Conservation (phyloP, 2,329 filamentous ascomycete species). For the Alternaria infectoria region DNA sequence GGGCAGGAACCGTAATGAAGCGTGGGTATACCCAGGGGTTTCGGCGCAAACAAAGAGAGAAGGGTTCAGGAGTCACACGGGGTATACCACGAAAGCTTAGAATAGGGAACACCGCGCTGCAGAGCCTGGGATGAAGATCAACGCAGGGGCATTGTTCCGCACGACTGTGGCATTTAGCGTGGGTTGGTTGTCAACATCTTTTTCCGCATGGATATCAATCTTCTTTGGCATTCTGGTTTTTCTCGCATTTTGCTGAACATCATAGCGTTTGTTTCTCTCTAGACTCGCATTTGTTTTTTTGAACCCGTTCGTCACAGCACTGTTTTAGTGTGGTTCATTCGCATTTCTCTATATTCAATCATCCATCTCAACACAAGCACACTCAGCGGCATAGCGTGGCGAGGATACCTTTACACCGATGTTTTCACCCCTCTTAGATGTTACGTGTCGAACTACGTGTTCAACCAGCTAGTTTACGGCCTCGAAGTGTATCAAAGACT, state of each 20-base stretch:
- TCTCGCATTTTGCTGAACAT: slow-evolving; percentile 25
- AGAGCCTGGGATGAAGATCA: slow-evolving; percentile 25
- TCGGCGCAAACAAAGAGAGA: slow-evolving; percentile 11
- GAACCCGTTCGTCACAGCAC: slow-evolving; percentile 26
- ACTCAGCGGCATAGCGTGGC: slow-evolving; percentile 29
- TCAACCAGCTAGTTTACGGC: not conserved
- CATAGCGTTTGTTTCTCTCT: slow-evolving; percentile 33
- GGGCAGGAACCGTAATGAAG: slow-evolving; percentile 41
- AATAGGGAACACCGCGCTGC: slow-evolving; percentile 8
- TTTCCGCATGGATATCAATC: slow-evolving; percentile 24
- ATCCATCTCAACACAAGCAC: slow-evolving; percentile 12
- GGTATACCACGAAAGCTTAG: slow-evolving; percentile 13
- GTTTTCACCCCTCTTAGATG: slow-evolving; percentile 7
- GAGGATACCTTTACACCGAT: slow-evolving; percentile 22
- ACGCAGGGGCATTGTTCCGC: slow-evolving; percentile 24
- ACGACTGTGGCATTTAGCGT: slow-evolving; percentile 50
- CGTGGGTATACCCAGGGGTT: slow-evolving; percentile 18
- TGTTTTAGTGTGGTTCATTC: slow-evolving; percentile 23
- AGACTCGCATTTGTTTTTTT: slow-evolving; percentile 22
- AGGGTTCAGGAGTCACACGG: slow-evolving; percentile 1
- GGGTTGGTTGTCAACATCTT: slow-evolving; percentile 31
- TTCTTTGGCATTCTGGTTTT: slow-evolving; percentile 24
- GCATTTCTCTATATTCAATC: slow-evolving; percentile 24
- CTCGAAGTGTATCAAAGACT: slow-evolving; percentile 12
- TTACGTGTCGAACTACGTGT: not conserved